phyloP scores from a whole-genome alignment of 768 basidiomycete genomes.

The Pleurotus tuoliensis region DNA sequence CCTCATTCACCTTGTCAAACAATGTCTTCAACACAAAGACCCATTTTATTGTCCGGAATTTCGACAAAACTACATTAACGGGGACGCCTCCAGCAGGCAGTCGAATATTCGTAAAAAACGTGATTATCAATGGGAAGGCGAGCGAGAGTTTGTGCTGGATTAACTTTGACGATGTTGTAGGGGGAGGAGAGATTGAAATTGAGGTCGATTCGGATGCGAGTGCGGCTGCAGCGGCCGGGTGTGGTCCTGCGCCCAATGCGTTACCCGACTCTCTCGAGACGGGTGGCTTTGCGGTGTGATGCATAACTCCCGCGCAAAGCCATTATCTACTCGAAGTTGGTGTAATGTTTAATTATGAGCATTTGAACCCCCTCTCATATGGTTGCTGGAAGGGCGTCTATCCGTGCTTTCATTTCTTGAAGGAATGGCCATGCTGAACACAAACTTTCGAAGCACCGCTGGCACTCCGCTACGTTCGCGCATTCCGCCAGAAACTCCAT shows the following conservation, averaged over 20 bases:
- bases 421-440: slow-evolving; percentile 25
- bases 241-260: slow-evolving; percentile 27
- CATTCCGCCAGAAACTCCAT: slow-evolving; percentile 34
- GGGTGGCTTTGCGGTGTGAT: slow-evolving; percentile 28
- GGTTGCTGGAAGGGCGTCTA: slow-evolving; percentile 26
- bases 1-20: slow-evolving; percentile 39
- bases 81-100: slow-evolving; percentile 36
- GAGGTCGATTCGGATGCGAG: slow-evolving; percentile 36
- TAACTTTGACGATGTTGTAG: slow-evolving; percentile 37
- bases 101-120: slow-evolving; percentile 38
- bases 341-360: background rate
- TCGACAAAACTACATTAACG: slow-evolving; percentile 33
- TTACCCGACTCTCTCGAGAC: slow-evolving; percentile 37
- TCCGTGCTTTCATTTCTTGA: slow-evolving; percentile 35
- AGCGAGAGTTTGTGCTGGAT: slow-evolving; percentile 40
- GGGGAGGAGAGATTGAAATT: slow-evolving; percentile 41
- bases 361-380: background rate
- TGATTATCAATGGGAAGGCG: slow-evolving; percentile 36
- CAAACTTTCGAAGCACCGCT: slow-evolving; percentile 41
- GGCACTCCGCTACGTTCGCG: slow-evolving; percentile 35
- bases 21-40: slow-evolving; percentile 34
- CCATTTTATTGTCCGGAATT: slow-evolving; percentile 35
- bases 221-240: slow-evolving; percentile 32
- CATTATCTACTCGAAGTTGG: background rate
- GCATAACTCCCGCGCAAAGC: background rate